These are phyloP conservation scores for Aureobasidium pullulans DNA, from an alignment of 2,329 filamentous ascomycete species.

Conservation along the genomic window DNA sequence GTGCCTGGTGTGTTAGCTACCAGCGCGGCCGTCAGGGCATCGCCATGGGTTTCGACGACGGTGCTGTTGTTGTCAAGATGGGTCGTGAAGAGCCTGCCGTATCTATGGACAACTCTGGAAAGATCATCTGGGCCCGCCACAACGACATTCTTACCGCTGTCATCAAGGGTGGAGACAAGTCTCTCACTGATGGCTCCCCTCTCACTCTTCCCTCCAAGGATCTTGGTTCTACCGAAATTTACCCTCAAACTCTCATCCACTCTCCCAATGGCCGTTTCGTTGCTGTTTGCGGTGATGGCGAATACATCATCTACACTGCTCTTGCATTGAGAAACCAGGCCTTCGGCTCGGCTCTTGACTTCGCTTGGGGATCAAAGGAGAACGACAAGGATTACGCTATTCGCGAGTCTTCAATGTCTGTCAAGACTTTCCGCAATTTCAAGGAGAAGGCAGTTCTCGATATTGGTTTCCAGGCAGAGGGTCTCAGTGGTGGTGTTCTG, in stretches of 20 bases:
- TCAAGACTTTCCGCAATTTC: conserved; percentile 98
- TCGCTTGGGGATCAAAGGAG: conserved; percentile 93
- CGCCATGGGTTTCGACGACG: conserved; percentile 94
- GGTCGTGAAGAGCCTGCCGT: conserved; percentile 95
- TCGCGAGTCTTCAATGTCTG: conserved; percentile 83
- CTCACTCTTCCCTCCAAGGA: conserved; percentile 88
- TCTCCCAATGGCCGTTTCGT: conserved; percentile 93
- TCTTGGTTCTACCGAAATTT: conserved; percentile 90
- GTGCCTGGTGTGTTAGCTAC: conserved; percentile 95
- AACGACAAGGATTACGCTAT: conserved; percentile 99
- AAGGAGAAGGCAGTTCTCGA: conserved; percentile 75
- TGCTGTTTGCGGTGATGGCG: conserved; percentile 86
- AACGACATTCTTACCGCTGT: conserved; percentile 92
- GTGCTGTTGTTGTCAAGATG: conserved; percentile 95
- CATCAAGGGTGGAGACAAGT: conserved; percentile 80
- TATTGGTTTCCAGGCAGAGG: conserved; percentile 91
- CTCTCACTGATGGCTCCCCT: conserved; percentile 79
- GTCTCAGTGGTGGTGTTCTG: conserved; percentile 78
- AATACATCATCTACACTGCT: conserved; percentile 98
- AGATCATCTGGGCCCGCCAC: conserved; percentile 91
- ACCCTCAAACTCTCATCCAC: conserved; percentile 87
- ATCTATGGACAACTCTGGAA: conserved; percentile 93
- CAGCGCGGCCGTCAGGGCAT: conserved; percentile 92
- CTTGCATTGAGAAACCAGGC: conserved; percentile 96
- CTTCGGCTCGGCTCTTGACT: conserved; percentile 91